Conservation (phyloP, 75 land plant species). For the Larix kaempferi region DNA sequence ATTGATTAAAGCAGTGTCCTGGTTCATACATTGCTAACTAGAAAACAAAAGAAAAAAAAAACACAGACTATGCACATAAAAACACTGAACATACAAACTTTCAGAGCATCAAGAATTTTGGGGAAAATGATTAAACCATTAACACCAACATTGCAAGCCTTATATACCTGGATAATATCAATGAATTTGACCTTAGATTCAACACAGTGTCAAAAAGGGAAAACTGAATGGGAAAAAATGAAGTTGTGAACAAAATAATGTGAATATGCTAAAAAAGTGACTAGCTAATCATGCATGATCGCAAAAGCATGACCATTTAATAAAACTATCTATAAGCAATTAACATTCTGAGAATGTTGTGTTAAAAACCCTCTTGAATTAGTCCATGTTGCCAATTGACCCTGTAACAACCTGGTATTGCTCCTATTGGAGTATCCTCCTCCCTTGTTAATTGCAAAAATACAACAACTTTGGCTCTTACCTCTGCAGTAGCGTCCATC, state of each 20-base stretch:
- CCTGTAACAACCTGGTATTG: conserved; percentile 98
- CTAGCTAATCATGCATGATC: neutral
- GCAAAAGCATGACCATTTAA: neutral
- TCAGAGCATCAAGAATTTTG: conserved; percentile 96
- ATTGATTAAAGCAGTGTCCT: conserved; percentile 27
- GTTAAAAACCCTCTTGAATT: conserved; percentile 66
- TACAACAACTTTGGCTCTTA: neutral
- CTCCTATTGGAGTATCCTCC: conserved; percentile 91
- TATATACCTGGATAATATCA: conserved; percentile 66
- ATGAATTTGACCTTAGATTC: neutral
- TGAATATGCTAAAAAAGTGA: neutral
- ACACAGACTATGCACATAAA: conserved; percentile 10
- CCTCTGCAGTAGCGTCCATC: too few relatives aligned
- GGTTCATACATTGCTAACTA: neutral
- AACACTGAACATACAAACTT: conserved; percentile 61
- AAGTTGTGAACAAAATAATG: neutral
- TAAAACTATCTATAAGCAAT: neutral
- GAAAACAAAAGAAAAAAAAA: neutral
- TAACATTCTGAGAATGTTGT: neutral
- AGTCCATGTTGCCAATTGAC: conserved; percentile 98
- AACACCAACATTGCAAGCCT: conserved; percentile 96
- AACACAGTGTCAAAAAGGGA: too few relatives aligned
- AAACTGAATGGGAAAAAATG: neutral
- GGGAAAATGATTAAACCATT: conserved; percentile 95
- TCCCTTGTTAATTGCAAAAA: conserved; percentile 53